phyloP scores from a whole-genome alignment of 768 basidiomycete species.

The Serpula lacrymans region DNA sequence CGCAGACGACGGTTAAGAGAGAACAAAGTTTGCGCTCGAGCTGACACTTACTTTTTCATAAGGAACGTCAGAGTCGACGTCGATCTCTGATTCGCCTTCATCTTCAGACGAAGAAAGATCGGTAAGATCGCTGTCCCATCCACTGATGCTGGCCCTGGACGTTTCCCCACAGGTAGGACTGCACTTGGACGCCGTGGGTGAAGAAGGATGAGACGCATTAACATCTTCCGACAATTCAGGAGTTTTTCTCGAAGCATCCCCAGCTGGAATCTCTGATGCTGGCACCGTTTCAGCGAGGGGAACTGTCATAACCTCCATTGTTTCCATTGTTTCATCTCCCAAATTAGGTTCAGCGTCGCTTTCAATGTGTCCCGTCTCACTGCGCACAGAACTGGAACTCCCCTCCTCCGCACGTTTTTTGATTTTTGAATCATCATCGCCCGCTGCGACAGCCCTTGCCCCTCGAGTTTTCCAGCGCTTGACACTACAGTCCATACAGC shows the following conservation, averaged over 20 bases:
- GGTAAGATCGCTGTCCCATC: slow-evolving; percentile 25
- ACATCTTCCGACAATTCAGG: no score
- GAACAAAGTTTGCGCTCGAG: no score
- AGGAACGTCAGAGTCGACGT: slow-evolving; percentile 3
- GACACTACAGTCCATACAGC: slow-evolving; percentile 17
- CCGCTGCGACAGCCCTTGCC: neutral
- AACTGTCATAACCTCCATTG: no score
- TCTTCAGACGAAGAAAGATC: slow-evolving; percentile 14
- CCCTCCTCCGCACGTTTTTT: neutral
- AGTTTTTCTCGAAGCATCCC: no score
- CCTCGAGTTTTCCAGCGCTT: slow-evolving; percentile 13
- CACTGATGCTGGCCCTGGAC: neutral
- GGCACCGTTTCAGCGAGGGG: no score
- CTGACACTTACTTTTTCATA: no score
- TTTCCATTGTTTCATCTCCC: no score
- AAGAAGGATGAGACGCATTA: no score
- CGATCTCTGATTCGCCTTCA: slow-evolving; percentile 5
- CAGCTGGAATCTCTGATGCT: neutral
- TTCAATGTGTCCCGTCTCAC: neutral
- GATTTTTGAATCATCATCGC: neutral
- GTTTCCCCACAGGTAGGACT: slow-evolving; percentile 3
- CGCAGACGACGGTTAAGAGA: no score
- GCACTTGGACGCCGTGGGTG: no score
- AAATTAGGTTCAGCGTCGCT: slow-evolving; percentile 3
- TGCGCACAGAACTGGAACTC: neutral